Evolutionary conservation across 306 rosid species (phyloP), one percentile per base, ranked within the genome.

Genomic region (Castanospermum australe): DNA sequence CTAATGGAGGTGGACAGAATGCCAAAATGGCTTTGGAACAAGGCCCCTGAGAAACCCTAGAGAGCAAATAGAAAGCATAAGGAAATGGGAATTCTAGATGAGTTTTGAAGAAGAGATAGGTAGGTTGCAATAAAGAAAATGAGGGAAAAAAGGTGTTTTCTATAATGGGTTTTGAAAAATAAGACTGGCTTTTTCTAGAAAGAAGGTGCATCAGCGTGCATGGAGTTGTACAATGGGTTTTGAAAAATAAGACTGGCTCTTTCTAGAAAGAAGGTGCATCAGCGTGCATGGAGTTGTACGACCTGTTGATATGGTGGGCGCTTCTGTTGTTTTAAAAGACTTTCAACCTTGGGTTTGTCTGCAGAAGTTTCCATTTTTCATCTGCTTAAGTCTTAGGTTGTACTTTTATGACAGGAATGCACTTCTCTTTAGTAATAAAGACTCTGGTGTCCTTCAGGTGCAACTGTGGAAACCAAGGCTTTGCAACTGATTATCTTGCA

Each of bases 1-100:
- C 21, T 1, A 6, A 41, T 20, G 91, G 93, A 91, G 96, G 93
- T 74, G 93, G 96, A 89, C 96, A 91, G 93, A 87, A 91, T 91
- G 96, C 92, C 96, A 91, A 91, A 91, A 63, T 78, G 77, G 81
- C 89, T 82, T 74, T 87, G 91, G 86, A 88, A 90, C 82, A 83
- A 88, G 78, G 77, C 85, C 84, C 56, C 92, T 88, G 90, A 88
- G 75, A 83, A 90, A 84, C 92, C 94, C 86, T 75, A 84, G 87
- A 80, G 89, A 81, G 79, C 71, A 77, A 11, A 42, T 41, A 71
- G 20, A 78, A 52, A 70, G 8, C 25, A 15, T 0, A 15, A 6
- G 17, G 17, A 33, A 20, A 41, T 52, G 38, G 62, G 14, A 15
- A 25, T 3, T 67, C 12, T 30, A 12, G 71, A 6, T 20, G 17